Conservation (phyloP, 805 yeast genomes). For the Candida cerambycidarum region DNA sequence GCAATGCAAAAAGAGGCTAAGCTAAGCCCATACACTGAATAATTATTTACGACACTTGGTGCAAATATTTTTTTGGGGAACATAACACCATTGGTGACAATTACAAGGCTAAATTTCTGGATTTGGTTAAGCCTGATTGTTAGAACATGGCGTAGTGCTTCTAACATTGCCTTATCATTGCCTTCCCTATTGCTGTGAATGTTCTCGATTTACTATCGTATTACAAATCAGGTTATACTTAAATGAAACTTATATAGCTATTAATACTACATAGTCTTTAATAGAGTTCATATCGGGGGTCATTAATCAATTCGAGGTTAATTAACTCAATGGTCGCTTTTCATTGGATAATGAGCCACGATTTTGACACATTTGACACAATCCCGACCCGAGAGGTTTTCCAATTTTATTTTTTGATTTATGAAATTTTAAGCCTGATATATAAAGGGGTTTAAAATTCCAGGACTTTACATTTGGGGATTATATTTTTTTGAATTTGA, state of each 20-base stretch:
- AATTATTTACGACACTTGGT: neutral
- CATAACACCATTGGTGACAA: neutral
- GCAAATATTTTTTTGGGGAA: neutral
- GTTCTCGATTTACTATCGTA: too few relatives aligned
- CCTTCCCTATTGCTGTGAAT: too few relatives aligned
- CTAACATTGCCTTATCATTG: neutral
- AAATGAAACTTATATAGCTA: too few relatives aligned
- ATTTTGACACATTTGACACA: conserved; percentile 11
- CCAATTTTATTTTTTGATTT: conserved; percentile 1
- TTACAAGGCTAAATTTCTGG: neutral
- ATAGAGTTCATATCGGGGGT: too few relatives aligned
- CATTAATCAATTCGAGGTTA: too few relatives aligned
- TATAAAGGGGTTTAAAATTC: conserved; percentile 4
- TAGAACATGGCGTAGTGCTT: neutral
- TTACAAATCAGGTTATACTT: too few relatives aligned
- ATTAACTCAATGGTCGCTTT: neutral
- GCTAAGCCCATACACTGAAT: neutral
- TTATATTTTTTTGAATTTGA: neutral
- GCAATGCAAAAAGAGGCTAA: neutral
- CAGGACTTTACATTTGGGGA: neutral
- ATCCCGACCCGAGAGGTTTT: neutral
- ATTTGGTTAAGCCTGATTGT: neutral
- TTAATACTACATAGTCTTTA: too few relatives aligned
- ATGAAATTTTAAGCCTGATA: neutral
- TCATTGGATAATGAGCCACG: conserved; percentile 8